Conservation (phyloP, 2,329 filamentous ascomycete genomes). For the Rhynchosporium agropyri region DNA sequence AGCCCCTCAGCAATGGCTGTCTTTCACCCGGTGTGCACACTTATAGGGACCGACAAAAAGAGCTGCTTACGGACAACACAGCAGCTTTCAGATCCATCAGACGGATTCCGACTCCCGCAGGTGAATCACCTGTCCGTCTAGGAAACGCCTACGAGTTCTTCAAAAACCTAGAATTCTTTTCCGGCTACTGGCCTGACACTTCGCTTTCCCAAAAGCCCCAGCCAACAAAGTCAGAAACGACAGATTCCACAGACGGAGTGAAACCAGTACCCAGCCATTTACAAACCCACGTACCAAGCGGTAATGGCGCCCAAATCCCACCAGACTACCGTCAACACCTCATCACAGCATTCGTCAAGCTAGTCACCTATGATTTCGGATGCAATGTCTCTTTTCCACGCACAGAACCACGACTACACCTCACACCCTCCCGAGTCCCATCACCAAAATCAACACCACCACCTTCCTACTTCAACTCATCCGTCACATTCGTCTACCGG, state of each 20-base stretch:
- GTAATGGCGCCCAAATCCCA: slow-evolving; percentile 58
- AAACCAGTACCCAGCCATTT: slow-evolving; percentile 29
- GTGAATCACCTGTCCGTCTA: slow-evolving; percentile 56
- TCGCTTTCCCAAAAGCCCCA: slow-evolving; percentile 42
- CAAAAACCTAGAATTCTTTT: slow-evolving; percentile 61
- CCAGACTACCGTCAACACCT: slow-evolving; percentile 59
- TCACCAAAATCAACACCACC: slow-evolving; percentile 11
- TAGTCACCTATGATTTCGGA: slow-evolving; percentile 67
- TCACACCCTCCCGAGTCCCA: slow-evolving; percentile 42
- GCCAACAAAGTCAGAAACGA: slow-evolving; percentile 3
- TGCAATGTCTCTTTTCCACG: slow-evolving; percentile 61
- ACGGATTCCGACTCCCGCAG: slow-evolving; percentile 57
- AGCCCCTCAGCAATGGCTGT: slow-evolving; percentile 55
- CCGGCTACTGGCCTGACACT: slow-evolving; percentile 64
- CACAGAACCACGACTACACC: slow-evolving; percentile 60
- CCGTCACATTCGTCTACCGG: slow-evolving; percentile 61
- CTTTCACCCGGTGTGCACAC: slow-evolving; percentile 59
- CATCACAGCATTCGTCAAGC: slow-evolving; percentile 62
- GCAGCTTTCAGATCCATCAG: slow-evolving; percentile 64
- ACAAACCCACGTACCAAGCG: slow-evolving; percentile 46
- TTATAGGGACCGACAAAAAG: slow-evolving; percentile 60
- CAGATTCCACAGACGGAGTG: slow-evolving; percentile 22
- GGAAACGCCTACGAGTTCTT: slow-evolving; percentile 70
- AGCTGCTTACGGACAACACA: slow-evolving; percentile 59
- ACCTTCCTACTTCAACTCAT: slow-evolving; percentile 58